Evolutionary conservation across 371 early-diverging fungal species (phyloP), one percentile per base, ranked within the genome.

Genomic region (Lichtheimia ornata): DNA sequence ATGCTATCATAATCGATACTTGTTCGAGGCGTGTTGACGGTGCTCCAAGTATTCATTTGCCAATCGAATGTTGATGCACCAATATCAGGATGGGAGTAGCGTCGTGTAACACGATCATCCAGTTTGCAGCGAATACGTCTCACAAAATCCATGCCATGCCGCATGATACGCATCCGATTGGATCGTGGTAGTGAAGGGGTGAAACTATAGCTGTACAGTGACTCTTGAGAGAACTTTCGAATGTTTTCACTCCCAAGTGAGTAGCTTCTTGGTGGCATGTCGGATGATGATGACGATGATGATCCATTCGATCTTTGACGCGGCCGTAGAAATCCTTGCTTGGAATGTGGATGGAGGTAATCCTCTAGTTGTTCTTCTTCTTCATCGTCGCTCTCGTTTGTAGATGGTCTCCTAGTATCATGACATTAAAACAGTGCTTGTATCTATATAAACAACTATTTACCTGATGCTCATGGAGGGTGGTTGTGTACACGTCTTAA

Each of bases 151-250:
- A 83, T 74, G 7, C 81, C 82, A 28, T 56, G 63, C 5, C 80
- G 73, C 51, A 64, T 80, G 51, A 84, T 64, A 35, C 73, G 69
- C 56, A 76, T 76, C 24, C 74, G 67, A 42, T 76, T 72, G 43
- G 70, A 77, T 50, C 72, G 77, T 2, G 73, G 66, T 25, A 73
- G 69, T 7, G 77, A 64, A 13, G 73, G 74, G 1, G 81, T 77
- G 63, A 85, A 85, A n/a, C 84, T 84, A 61, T 74, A 85, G 24
- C 84, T 84, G 54, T 85, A 83, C 2, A 86, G 56, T 0, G 87
- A 85, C 53, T 85, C 81, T 50, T 79, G 72, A 40, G 80, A 80
- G 61, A 80, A 82, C 57, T 72, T 66, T 51, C 74, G 53, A 24
- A 82, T 62, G 13, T 50, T 54, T 35, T 66, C 62, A 42, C 42